Evolutionary conservation across 1,284 basidiomycete genomes (phyloP), one percentile per base, ranked within the genome.

Genomic region (Ustilago cynodontis): DNA sequence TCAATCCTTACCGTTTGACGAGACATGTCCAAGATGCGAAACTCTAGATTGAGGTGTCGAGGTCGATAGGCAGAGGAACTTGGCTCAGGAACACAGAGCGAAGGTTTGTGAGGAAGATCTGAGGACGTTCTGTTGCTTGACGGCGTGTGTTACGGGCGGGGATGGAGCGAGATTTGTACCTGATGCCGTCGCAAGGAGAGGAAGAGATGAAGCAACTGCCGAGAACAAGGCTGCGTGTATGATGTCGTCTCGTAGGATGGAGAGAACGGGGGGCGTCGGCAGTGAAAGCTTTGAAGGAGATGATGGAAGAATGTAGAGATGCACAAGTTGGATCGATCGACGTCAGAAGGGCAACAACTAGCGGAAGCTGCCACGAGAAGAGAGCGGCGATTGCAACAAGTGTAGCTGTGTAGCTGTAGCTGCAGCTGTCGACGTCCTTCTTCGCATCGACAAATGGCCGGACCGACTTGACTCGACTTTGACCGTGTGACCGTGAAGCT

Each of bases 1-100:
- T 22, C 35, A 20, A 55, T 22, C 11, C 59, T 54, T 55, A 62
- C 59, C 24, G 59, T 62, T 55, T 62, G 59, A 41, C 59, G 59
- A 54, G 59, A 62, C 59, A 62, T 62, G 39, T 54, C 59, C 41
- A 18, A 43, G n/a, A 43, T 43, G 41, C 41, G 41, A 4, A 43
- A 20, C 14, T 9, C 14, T 6, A 11, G 35, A 14, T 37, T 16
- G 3, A n/a, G n/a, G n/a, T n/a, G n/a, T n/a, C n/a, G n/a, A n/a
- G n/a, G n/a, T n/a, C n/a, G n/a, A n/a, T n/a, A n/a, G n/a, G n/a
- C n/a, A n/a, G 8, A 16, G 5, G 24, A 50, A 28, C 7, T n/a
- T 6, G 29, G 14, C 5, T 8, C 5, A 13, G 6, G 3, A 45
- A 16, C 43, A 45, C n/a, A 45, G n/a, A 45, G 22, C 43, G 35